Conservation (phyloP, 139 green algal species). For the Gonium pectorale region DNA sequence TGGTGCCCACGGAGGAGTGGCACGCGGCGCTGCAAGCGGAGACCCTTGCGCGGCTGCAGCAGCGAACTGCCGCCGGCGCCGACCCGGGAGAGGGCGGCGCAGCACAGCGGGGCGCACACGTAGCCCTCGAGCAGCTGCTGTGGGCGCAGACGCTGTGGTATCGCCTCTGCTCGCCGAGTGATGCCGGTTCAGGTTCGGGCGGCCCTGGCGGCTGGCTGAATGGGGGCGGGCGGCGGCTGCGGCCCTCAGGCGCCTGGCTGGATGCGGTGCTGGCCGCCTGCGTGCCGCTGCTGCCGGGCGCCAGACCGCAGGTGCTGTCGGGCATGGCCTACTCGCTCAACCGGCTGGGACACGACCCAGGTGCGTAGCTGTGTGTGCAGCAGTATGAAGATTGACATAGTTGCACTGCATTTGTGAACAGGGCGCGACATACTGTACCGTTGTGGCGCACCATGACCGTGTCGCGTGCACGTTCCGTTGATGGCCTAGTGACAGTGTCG, state of each 20-base stretch:
- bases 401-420: too few species aligned
- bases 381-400: too few species aligned
- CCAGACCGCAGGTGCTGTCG: background rate
- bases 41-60: background rate
- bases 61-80: background rate
- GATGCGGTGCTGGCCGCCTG: background rate
- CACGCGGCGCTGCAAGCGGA: background rate
- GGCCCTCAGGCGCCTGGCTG: background rate
- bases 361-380: background rate
- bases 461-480: too few species aligned
- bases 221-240: background rate
- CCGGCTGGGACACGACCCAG: constrained; percentile 21
- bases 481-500: too few species aligned
- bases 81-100: background rate
- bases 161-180: background rate
- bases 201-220: background rate
- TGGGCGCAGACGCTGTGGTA: constrained; percentile 8
- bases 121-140: constrained; percentile 32
- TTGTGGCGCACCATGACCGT: too few species aligned
- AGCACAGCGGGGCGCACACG: background rate
- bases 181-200: background rate
- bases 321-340: background rate
- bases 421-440: too few species aligned
- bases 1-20: constrained; percentile 10
- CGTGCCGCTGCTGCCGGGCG: background rate